These are phyloP conservation scores for Cronartium ribicola DNA, from an alignment of 1,284 basidiomycete genomes.

Conservation along the genomic window DNA sequence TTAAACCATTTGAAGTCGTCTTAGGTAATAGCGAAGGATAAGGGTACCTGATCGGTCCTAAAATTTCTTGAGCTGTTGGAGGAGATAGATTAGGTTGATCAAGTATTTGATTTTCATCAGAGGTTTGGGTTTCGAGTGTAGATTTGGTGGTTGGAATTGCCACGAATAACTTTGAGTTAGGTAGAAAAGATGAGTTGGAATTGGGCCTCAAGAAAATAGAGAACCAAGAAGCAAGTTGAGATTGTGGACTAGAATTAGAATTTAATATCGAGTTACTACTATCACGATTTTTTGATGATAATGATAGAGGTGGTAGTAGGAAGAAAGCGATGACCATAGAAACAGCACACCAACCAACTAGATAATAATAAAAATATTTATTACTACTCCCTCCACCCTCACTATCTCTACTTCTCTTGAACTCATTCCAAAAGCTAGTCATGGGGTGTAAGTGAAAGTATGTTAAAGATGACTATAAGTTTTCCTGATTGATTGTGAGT, in stretches of 20 bases:
- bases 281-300: neutral
- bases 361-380: conserved; percentile 1
- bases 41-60: neutral
- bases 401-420: conserved; percentile 3
- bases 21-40: neutral
- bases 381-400: neutral
- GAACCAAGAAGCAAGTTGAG: too few species aligned
- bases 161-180: too few species aligned
- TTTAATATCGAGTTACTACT: too few species aligned
- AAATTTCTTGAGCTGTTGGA: neutral
- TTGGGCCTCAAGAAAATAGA: too few species aligned
- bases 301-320: neutral
- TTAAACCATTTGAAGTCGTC: neutral
- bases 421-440: conserved; percentile 7
- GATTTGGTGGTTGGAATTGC: too few species aligned
- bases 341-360: neutral
- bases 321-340: conserved; percentile 2
- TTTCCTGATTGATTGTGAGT: too few species aligned
- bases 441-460: neutral
- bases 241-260: too few species aligned
- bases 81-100: neutral
- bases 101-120: neutral
- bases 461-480: too few species aligned
- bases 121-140: too few species aligned
- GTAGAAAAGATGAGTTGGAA: too few species aligned